Evolutionary conservation across 306 rosid genomes (phyloP).

Genomic region (Dalbergia oliveri): DNA sequence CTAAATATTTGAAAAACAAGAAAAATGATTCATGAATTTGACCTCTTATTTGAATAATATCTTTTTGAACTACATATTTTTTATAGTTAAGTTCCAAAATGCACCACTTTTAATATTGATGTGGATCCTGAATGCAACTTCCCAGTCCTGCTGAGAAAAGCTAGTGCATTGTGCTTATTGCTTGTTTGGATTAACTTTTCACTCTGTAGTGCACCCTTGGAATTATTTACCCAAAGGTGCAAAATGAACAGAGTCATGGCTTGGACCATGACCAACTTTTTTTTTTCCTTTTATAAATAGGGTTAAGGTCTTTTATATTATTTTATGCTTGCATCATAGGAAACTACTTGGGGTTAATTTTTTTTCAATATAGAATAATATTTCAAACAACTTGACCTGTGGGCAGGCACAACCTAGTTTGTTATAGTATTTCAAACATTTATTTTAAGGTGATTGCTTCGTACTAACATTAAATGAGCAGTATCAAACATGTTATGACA

Average conservation of each 20-base stretch:
- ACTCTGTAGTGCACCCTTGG: neutral
- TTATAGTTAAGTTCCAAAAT: neutral
- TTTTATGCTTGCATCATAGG: neutral
- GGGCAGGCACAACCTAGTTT: neutral
- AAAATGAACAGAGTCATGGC: neutral
- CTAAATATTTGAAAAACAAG: neutral
- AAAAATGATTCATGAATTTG: neutral
- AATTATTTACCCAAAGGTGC: conserved; percentile 5
- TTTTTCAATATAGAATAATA: neutral
- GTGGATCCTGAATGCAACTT: neutral
- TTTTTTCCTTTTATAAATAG: neutral
- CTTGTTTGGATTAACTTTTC: neutral
- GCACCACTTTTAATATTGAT: neutral
- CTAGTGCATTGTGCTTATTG: neutral
- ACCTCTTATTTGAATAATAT: neutral
- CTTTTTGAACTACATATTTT: neutral
- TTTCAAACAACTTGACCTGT: neutral
- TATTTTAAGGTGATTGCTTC: neutral
- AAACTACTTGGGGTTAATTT: no score
- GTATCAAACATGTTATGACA: no score
- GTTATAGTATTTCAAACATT: neutral
- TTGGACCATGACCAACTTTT: neutral
- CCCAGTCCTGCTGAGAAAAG: neutral
- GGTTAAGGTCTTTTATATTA: neutral
- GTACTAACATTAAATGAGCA: no score